Percentiles rank a stretch among this genome's conserved stretches.
Conservation (phyloP, 2,329 filamentous ascomycete species). For the Sodiomyces alkalinus region DNA sequence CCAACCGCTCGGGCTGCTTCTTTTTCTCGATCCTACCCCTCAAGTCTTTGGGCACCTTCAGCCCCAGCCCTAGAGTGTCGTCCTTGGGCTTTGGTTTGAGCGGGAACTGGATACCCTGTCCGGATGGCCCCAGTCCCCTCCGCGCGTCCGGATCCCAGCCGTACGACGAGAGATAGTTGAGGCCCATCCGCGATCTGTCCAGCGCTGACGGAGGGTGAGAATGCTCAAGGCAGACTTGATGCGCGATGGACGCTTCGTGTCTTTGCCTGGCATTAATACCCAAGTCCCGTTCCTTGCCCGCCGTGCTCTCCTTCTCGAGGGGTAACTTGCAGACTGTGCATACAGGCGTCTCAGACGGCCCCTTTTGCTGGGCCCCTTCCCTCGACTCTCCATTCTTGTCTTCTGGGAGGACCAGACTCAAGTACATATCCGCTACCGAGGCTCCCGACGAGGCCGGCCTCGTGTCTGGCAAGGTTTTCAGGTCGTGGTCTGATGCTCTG, state of each 20-base stretch:
- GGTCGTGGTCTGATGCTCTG: constrained; percentile 28
- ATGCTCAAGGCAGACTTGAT: constrained; percentile 55
- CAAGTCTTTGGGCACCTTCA: constrained; percentile 23
- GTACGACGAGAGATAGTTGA: constrained; percentile 47
- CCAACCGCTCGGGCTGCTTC: constrained; percentile 35
- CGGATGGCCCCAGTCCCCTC: constrained; percentile 52
- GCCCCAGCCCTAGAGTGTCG: constrained; percentile 60
- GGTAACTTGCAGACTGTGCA: constrained; percentile 22
- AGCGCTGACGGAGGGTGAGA: constrained; percentile 59
- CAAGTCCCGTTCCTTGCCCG: too few relatives aligned
- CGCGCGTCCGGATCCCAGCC: constrained; percentile 66
- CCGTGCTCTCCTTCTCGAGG: constrained; percentile 10
- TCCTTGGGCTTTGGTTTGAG: constrained; percentile 59
- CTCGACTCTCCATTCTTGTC: constrained; percentile 1
- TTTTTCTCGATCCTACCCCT: constrained; percentile 23
- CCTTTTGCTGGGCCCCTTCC: too few relatives aligned
- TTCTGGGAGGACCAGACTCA: constrained; percentile 48
- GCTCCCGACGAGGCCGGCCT: constrained; percentile 11
- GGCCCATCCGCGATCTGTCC: constrained; percentile 54
- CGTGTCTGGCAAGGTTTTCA: constrained; percentile 12
- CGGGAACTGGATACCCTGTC: constrained; percentile 61
- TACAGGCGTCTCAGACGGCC: constrained; percentile 3
- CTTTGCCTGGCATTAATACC: constrained; percentile 8
- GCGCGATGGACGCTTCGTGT: constrained; percentile 50
- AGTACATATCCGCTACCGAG: constrained; percentile 43